Conservation (phyloP, 179 eudicot species). For the Beta lomatogona region DNA sequence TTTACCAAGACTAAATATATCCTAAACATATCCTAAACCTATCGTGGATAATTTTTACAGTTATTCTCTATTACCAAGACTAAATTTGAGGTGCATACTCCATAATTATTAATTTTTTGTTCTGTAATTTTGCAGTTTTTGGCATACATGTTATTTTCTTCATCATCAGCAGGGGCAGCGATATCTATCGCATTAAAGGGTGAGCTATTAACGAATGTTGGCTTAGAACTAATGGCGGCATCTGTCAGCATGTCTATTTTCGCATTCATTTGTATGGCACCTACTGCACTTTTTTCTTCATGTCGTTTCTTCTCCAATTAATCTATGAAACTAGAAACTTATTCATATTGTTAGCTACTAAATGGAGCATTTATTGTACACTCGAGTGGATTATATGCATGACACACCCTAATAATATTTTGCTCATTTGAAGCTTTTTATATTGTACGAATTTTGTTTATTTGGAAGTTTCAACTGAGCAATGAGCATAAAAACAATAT, state of each 20-base stretch:
- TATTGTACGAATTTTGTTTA: too few species aligned
- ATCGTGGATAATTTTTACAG: too few species aligned
- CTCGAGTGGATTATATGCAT: too few species aligned
- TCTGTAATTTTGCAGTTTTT: constrained; percentile 23
- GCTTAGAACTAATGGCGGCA: constrained; percentile 16
- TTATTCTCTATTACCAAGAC: too few species aligned
- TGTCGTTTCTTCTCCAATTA: constrained; percentile 24
- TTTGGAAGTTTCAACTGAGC: too few species aligned
- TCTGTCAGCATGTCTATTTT: constrained; percentile 31
- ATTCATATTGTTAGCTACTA: too few species aligned
- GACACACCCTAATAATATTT: too few species aligned
- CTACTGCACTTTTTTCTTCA: constrained; percentile 29
- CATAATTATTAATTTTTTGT: background rate
- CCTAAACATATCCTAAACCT: too few species aligned
- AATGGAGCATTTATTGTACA: too few species aligned
- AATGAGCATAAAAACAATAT: too few species aligned
- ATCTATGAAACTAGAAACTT: background rate
- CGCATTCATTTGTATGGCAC: constrained; percentile 19
- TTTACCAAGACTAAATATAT: too few species aligned
- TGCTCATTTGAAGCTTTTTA: too few species aligned
- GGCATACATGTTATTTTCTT: constrained; percentile 32
- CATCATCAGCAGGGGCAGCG: constrained; percentile 25
- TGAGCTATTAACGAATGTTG: background rate
- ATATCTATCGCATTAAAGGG: background rate
- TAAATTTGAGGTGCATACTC: background rate